Evolutionary conservation across 139 green algal genomes (phyloP).

Genomic region (Desmodesmus armatus): DNA sequence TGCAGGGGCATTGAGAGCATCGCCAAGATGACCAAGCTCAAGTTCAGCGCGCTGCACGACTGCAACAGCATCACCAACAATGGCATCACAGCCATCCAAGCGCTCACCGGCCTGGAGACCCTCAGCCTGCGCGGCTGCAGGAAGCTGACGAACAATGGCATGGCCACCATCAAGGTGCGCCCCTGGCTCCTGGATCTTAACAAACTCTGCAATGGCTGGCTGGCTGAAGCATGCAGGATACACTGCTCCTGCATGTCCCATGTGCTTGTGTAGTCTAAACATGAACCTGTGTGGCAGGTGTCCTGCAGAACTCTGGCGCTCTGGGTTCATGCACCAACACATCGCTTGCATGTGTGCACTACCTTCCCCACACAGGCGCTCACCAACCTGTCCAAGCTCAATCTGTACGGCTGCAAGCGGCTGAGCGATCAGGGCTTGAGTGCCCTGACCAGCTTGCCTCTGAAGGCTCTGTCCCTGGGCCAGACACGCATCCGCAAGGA

Average conservation of each 20-base stretch:
- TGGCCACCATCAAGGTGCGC: too few species aligned
- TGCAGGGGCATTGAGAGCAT: slow-evolving; percentile 42
- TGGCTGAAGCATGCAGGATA: not conserved
- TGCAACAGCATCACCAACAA: slow-evolving; percentile 54
- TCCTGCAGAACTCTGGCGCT: too few species aligned
- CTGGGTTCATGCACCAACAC: too few species aligned
- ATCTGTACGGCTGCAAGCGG: slow-evolving; percentile 46
- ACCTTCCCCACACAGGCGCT: not conserved
- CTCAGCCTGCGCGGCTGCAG: slow-evolving; percentile 40
- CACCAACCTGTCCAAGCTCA: slow-evolving; percentile 24
- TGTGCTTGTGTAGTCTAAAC: too few species aligned
- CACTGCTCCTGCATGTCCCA: too few species aligned
- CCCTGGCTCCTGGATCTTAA: too few species aligned
- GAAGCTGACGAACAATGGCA: slow-evolving; percentile 51
- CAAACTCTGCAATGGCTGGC: not conserved
- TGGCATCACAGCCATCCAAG: slow-evolving; percentile 21
- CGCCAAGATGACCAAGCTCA: slow-evolving; percentile 34
- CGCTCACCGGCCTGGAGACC: slow-evolving; percentile 18
- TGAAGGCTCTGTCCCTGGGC: slow-evolving; percentile 37
- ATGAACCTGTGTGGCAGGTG: too few species aligned
- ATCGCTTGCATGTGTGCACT: too few species aligned
- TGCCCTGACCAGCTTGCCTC: slow-evolving; percentile 15
- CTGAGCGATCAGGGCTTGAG: slow-evolving; percentile 44
- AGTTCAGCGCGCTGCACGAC: slow-evolving; percentile 40
- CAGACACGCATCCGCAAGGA: slow-evolving; percentile 38